Base-by-base conservation (phyloP, 2,329 filamentous ascomycete genomes). In the Cercospora berteroae region DNA sequence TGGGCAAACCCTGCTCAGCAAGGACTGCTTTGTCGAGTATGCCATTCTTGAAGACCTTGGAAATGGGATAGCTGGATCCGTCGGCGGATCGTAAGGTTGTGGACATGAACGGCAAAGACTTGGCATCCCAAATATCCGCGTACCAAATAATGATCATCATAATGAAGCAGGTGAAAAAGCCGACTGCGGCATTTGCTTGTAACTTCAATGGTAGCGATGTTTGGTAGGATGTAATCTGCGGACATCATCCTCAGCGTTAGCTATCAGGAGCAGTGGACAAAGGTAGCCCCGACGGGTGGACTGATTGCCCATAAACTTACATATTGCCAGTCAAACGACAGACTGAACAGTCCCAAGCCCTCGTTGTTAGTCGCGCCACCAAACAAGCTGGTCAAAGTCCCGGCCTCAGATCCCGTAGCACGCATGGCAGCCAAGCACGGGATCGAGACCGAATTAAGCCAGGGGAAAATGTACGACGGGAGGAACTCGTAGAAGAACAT, bases 311-410 rank as follows among this genome's bases (percentile, higher is more conserved):
- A 7, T 9, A 6, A 8, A 39, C 65, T 63, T 55, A 70, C 70
- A 63, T 75, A 84, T 81, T 79, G 84, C 84, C 84, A 86, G 68
- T 86, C 85, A n/a, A 86, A 81, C 0, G 82, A 83, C 0, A 86
- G 42, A 23, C 65, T 80, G 27, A 86, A 83, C 0, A 85, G 73
- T 0, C 84, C 84, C 2, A 86, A 70, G 1, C 84, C 84, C 69
- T 86, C 83, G 57, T 86, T 86, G 66, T 83, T 84, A 5, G 79
- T 75, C 2, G 84, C 78, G 0, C 85, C 85, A 7, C 85, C 85
- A 63, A 86, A 87, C 0, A 86, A 57, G 23, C 80, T 83, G 0
- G 82, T 85, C 9, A 87, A 77, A 0, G 79, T 69, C 0, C 73
- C 73, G 1, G 81, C 83, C 50, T 77, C 86, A 8, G 71, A 70